Evolutionary conservation across 352 stramenopile genomes (phyloP).

Genomic region (Pythium rhizo-oryzae): DNA sequence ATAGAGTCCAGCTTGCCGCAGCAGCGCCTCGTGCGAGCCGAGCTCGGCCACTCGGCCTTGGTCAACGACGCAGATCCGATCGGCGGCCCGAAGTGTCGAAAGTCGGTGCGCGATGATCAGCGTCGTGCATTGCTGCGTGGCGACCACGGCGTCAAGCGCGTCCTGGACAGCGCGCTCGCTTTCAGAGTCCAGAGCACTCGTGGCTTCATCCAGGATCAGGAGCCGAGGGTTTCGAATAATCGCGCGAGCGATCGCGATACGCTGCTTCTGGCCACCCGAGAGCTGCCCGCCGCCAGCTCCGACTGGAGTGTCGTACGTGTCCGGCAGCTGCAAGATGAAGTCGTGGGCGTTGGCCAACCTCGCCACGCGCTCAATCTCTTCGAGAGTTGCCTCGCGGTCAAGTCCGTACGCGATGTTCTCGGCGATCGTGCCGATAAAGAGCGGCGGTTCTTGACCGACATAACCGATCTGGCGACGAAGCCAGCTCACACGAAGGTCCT

Average conservation of each 20-base stretch:
- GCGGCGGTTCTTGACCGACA: slow-evolving; percentile 43
- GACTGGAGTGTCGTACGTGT: slow-evolving; percentile 92
- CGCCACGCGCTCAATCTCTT: slow-evolving; percentile 87
- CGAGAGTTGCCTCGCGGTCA: slow-evolving; percentile 35
- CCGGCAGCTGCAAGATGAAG: slow-evolving; percentile 91
- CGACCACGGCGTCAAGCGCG: slow-evolving; percentile 66
- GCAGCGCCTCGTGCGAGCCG: no score
- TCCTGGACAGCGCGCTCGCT: slow-evolving; percentile 85
- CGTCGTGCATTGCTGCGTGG: slow-evolving; percentile 73
- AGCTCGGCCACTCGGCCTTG: no score
- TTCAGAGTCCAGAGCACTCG: slow-evolving; percentile 79
- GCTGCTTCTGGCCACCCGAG: slow-evolving; percentile 64
- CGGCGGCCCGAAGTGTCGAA: slow-evolving; percentile 92
- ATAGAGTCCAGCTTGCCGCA: no score
- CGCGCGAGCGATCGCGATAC: slow-evolving; percentile 92
- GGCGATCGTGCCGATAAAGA: slow-evolving; percentile 62
- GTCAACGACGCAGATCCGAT: slow-evolving; percentile 93
- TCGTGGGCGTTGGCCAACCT: slow-evolving; percentile 90
- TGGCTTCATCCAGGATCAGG: slow-evolving; percentile 93
- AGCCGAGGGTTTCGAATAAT: slow-evolving; percentile 88
- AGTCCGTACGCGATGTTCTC: slow-evolving; percentile 72
- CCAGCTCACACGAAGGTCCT: slow-evolving; percentile 63
- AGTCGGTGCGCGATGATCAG: slow-evolving; percentile 95
- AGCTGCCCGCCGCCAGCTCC: slow-evolving; percentile 90
- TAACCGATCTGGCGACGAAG: slow-evolving; percentile 62